Base-by-base conservation (phyloP, 148 eudicot genomes). In the Camellia granthamiana region DNA sequence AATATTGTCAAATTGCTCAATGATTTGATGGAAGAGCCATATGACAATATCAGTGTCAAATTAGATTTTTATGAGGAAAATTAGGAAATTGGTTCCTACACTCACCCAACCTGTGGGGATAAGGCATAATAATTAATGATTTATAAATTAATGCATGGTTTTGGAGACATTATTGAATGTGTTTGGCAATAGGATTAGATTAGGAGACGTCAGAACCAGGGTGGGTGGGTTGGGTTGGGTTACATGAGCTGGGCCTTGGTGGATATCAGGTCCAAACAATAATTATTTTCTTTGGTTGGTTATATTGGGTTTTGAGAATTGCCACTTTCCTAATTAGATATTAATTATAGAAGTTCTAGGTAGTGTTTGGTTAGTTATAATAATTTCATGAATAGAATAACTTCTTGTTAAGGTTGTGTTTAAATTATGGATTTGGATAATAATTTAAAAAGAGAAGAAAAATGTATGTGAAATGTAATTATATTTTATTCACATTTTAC, bases 221-320 rank as follows among this genome's bases (percentile, higher is more conserved):
- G 41, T 49, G 7, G 59, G 18, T 51, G 3, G 75, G 58, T 71
- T 49, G 59, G 75, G 59, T 71, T 68, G 38, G 38, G 38, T 49
- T 49, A 15, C 21, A 72, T 21, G 58, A n/a, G 58, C 16, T 72
- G 75, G 75, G 75, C 75, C 75, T 72, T 19, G 55, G 55, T 4
- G 75, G 41, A 47, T 71, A 1, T 47, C 30, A 49, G 18, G 75
- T 21, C 55, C 16, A 51, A 71, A 69, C 44, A 43, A 69, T 3
- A 47, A 49, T 72, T 51, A 30, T 49, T n/a, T 7, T n/a, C 4
- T 72, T 10, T 49, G 74, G 16, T 70, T 70, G 56, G 38, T 70
- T 30, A 30, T 43, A 21, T 46, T 43, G 14, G 51, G 52, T 46
- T 0, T 69, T 5, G 7, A 46, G 9, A 9, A 10, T 72, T 44